These are phyloP conservation scores for Kregervanrija pseudodelftensis DNA, from an alignment of 805 yeast species.

Conservation along the genomic window DNA sequence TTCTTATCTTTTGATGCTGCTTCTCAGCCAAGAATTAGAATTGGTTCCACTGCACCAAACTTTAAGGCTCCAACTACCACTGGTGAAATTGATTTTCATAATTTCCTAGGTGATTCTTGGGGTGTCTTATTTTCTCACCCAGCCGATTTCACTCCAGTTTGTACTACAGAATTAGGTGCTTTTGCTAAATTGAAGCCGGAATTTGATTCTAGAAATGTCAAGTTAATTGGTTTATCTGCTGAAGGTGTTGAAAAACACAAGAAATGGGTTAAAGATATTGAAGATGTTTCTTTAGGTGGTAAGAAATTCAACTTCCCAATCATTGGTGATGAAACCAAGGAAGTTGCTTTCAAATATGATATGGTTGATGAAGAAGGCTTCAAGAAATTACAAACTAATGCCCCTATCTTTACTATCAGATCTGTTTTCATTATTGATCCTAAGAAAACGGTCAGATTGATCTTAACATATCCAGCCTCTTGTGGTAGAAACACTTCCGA, in stretches of 20 bases:
- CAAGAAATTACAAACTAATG: slow-evolving; percentile 57
- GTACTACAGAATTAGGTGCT: slow-evolving; percentile 95
- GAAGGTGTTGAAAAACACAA: slow-evolving; percentile 74
- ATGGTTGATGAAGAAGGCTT: slow-evolving; percentile 85
- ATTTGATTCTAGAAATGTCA: slow-evolving; percentile 76
- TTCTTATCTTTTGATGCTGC: slow-evolving; percentile 41
- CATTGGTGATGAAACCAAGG: slow-evolving; percentile 79
- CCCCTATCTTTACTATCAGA: slow-evolving; percentile 81
- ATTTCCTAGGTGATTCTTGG: slow-evolving; percentile 83
- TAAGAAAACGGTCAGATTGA: slow-evolving; percentile 76
- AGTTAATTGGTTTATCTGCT: slow-evolving; percentile 86
- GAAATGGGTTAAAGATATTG: slow-evolving; percentile 87
- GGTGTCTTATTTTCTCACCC: slow-evolving; percentile 88
- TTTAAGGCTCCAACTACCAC: slow-evolving; percentile 76
- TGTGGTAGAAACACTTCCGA: slow-evolving; percentile 92
- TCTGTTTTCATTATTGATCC: slow-evolving; percentile 92
- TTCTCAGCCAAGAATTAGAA: slow-evolving; percentile 59
- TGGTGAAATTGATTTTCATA: slow-evolving; percentile 83
- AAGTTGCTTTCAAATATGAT: slow-evolving; percentile 77
- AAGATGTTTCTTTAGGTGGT: slow-evolving; percentile 66
- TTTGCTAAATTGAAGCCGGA: slow-evolving; percentile 86
- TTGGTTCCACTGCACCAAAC: slow-evolving; percentile 83
- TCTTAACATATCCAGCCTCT: slow-evolving; percentile 86
- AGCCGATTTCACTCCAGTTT: slow-evolving; percentile 94
- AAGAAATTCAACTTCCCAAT: slow-evolving; percentile 79